Evolutionary conservation across 805 yeast species (phyloP), one percentile per base, ranked within the genome.

Genomic region (Wickerhamiella alocasiicola): DNA sequence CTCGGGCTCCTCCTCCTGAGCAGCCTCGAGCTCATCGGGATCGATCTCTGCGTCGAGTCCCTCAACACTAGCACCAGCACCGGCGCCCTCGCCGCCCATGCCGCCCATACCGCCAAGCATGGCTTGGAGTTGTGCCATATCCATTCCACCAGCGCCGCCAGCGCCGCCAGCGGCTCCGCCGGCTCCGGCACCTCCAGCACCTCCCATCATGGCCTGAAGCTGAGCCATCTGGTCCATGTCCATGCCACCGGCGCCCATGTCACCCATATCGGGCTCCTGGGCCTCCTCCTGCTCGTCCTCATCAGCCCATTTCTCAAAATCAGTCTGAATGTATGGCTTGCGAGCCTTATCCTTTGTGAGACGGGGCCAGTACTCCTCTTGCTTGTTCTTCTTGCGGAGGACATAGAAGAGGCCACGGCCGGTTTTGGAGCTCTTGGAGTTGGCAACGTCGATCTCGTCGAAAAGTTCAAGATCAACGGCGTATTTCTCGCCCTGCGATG

Each of bases 241-340:
- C 33, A 45, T 34, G 19, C 54, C 55, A n/a, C 50, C 50, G 16
- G 38, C 47, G 17, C 53, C 55, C 23, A 52, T 54, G 19, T 47
- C 51, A 6, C 45, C 53, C 31, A 49, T 57, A 20, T 47, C 55
- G 47, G 61, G 73, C 31, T 68, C 78, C 9, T 66, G 68, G 39
- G 61, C 66, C 44, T 76, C 87, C 30, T 83, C 85, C 64, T 88
- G 98, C 64, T 88, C 98, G 57, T 88, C 98, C 66, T 88, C 97
- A 57, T 88, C 98, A 30, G 82, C 94, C 98, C 98, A 88, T 62
- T 78, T 82, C 66, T 87, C 95, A 57, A 88, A 88, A 57, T 88
- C 97, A 11, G 98, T 88, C 68, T 82, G 81, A 58, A 88, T 73
- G 62, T 72, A 82, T 49, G 77, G 83, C 46, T 70, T 72, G 59